These are phyloP conservation scores for Wallacemonas sp. DNA, from an alignment of 208 protist species.

Conservation along the genomic window DNA sequence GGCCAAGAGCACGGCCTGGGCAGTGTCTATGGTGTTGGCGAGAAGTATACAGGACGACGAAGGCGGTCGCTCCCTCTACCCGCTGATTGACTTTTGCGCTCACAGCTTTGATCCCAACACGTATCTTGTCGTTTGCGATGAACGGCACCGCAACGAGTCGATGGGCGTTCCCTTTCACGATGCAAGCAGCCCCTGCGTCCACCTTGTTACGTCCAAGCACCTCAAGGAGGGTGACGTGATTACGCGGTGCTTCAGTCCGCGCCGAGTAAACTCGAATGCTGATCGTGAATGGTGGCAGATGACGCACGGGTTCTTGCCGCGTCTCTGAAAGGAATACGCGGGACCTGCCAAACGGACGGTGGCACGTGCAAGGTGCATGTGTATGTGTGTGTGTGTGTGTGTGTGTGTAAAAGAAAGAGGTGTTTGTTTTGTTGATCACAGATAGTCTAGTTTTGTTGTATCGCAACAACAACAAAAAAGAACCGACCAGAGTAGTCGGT, in stretches of 20 bases:
- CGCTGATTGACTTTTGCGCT: constrained; percentile 82
- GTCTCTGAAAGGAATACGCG: no score
- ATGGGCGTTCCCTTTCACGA: constrained; percentile 40
- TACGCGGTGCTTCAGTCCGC: constrained; percentile 58
- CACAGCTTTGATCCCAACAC: constrained; percentile 73
- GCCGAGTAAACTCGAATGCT: constrained; percentile 35
- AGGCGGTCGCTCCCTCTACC: constrained; percentile 60
- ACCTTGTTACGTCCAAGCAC: constrained; percentile 44
- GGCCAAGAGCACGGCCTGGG: constrained; percentile 73
- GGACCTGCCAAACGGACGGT: no score
- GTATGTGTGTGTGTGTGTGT: not conserved
- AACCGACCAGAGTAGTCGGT: no score
- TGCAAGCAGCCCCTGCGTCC: constrained; percentile 36
- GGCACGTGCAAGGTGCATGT: not conserved
- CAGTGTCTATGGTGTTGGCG: constrained; percentile 76
- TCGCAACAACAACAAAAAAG: no score
- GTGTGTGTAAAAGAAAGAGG: not conserved
- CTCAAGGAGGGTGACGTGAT: constrained; percentile 51
- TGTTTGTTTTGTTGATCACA: not conserved
- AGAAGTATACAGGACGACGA: constrained; percentile 50
- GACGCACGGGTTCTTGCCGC: constrained; percentile 75
- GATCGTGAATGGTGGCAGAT: constrained; percentile 82
- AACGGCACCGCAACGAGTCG: not conserved
- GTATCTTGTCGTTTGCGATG: not conserved
- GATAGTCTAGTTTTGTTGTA: no score